phyloP scores from a whole-genome alignment of 495 filamentous ascomycete genomes.

The Penicillium argentinense region DNA sequence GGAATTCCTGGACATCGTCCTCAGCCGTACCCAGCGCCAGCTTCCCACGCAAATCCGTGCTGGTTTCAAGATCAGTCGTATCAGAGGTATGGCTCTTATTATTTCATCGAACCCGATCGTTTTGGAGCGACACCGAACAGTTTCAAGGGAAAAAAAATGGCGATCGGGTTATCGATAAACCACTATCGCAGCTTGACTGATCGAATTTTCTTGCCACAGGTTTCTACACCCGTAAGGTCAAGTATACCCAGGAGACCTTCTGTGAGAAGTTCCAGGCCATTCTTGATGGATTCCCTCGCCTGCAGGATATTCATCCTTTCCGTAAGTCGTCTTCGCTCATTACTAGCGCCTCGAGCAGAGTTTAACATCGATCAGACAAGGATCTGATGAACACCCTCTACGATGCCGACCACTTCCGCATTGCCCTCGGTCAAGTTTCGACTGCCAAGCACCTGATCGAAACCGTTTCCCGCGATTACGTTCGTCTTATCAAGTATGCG shows the following conservation, averaged over 20 bases:
- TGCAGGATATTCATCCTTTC: conserved; percentile 96
- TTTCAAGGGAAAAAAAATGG: conserved; percentile 19
- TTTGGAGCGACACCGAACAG: no score
- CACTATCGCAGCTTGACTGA: conserved; percentile 21
- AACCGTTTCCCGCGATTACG: conserved; percentile 91
- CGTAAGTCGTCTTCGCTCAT: conserved; percentile 57
- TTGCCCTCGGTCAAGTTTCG: conserved; percentile 91
- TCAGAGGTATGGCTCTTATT: conserved; percentile 57
- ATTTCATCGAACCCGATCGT: not conserved
- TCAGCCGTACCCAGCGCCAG: conserved; percentile 90
- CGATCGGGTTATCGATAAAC: conserved; percentile 2
- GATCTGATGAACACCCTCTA: conserved; percentile 82
- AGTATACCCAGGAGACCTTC: conserved; percentile 98
- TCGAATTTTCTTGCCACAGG: conserved; percentile 45
- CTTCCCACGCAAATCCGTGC: conserved; percentile 94
- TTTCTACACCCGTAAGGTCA: conserved; percentile 98
- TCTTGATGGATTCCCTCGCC: conserved; percentile 88
- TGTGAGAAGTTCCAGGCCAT: conserved; percentile 87
- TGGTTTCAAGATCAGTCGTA: conserved; percentile 95
- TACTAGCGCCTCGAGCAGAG: conserved; percentile 1
- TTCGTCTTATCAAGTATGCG: conserved; percentile 91
- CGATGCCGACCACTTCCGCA: conserved; percentile 97
- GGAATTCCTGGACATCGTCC: conserved; percentile 96
- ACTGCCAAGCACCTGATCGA: conserved; percentile 97
- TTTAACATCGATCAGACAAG: conserved; percentile 55